phyloP scores from a whole-genome alignment of 768 basidiomycete genomes.

The Pholiota microspora region DNA sequence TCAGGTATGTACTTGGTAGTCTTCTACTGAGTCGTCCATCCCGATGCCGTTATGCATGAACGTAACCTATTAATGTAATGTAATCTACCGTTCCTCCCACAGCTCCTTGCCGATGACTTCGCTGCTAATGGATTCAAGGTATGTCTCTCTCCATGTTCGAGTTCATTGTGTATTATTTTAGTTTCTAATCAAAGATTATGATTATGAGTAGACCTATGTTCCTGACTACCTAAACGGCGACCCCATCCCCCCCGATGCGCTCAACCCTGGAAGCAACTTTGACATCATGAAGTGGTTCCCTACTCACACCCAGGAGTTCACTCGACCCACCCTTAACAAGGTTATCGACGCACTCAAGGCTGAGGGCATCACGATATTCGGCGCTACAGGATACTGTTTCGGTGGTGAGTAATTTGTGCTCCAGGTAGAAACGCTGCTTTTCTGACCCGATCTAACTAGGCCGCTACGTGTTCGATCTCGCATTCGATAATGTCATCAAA shows the following conservation, averaged over 20 bases:
- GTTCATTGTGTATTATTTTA: neutral
- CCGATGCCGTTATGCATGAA: neutral
- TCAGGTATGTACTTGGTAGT: conserved; percentile 32
- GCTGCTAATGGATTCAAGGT: conserved; percentile 46
- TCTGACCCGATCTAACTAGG: conserved; percentile 25
- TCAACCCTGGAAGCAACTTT: conserved; percentile 32
- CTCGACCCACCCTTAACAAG: conserved; percentile 51
- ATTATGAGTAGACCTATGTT: conserved; percentile 29
- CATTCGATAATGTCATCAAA: conserved; percentile 50
- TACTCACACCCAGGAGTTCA: conserved; percentile 36
- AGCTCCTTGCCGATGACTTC: conserved; percentile 42
- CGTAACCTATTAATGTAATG: too few species aligned
- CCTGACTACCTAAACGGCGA: conserved; percentile 45
- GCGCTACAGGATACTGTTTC: conserved; percentile 67
- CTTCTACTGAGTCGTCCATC: neutral
- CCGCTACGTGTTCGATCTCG: conserved; percentile 61
- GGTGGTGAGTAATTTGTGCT: conserved; percentile 43
- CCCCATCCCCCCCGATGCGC: conserved; percentile 33
- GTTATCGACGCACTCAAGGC: conserved; percentile 56
- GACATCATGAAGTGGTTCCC: conserved; percentile 42
- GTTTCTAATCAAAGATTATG: neutral
- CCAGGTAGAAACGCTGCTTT: neutral
- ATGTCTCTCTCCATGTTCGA: neutral
- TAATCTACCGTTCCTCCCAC: too few species aligned
- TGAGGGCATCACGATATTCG: conserved; percentile 57